Percentiles rank a stretch among this genome's conserved stretches.
Conservation (phyloP, 192 early-diverging fungal species). For the Coemansia erecta region DNA sequence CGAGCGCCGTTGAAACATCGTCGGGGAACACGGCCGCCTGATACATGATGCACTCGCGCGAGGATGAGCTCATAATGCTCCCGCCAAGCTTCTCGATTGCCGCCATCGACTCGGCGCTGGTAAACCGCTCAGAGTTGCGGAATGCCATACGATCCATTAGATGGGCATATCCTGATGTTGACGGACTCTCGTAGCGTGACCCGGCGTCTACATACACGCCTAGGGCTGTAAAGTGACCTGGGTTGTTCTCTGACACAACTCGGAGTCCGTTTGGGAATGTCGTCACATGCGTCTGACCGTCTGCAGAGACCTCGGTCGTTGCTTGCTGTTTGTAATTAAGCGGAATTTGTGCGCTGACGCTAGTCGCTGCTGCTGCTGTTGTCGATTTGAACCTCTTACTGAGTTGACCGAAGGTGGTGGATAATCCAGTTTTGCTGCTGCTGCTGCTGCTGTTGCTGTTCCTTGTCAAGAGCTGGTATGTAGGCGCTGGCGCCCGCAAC, state of each 20-base stretch:
- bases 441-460: neutral
- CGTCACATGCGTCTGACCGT: constrained; percentile 60
- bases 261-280: constrained; percentile 87
- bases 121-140: constrained; percentile 76
- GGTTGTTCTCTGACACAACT: constrained; percentile 75
- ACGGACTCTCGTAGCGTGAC: constrained; percentile 74
- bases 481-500: too few relatives aligned
- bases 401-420: too few relatives aligned
- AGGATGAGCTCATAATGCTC: constrained; percentile 84
- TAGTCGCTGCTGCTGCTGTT: neutral
- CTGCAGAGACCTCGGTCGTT: constrained; percentile 21
- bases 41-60: constrained; percentile 94
- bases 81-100: constrained; percentile 86
- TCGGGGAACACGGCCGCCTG: constrained; percentile 87
- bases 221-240: constrained; percentile 86
- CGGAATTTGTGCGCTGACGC: constrained; percentile 4
- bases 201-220: constrained; percentile 93
- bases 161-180: constrained; percentile 74
- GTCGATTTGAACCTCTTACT: constrained; percentile 23
- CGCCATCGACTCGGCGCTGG: constrained; percentile 67
- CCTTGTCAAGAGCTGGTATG: neutral
- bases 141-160: constrained; percentile 91
- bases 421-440: neutral
- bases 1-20: constrained; percentile 70
- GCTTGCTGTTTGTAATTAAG: constrained; percentile 5